Base-by-base conservation (phyloP, 164 flowering plant genomes). In the Malania oleifera region DNA sequence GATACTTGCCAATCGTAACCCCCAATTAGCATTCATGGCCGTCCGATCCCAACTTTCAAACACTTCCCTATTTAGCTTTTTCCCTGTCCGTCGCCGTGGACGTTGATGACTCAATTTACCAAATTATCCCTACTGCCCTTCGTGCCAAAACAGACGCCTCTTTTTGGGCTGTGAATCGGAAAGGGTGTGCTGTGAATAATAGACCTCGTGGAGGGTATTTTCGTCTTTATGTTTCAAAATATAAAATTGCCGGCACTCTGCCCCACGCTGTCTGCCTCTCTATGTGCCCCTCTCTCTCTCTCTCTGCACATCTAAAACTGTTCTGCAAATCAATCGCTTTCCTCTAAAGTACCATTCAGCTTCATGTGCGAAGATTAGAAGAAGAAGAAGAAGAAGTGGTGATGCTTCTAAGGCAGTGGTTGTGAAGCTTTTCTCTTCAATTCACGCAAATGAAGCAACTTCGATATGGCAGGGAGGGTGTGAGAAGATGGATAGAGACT, bases 211-310 rank as follows among this genome's bases (percentile, higher is more conserved):
- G 52, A n/a, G 71, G 71, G 56, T 12, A 61, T 27, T 65, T 24
- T 61, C 13, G 73, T 61, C 66, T 28, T 47, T 19, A 25, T 15
- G 15, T 31, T 11, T 51, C 29, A 37, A 63, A 54, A 38, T 28
- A 65, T 38, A 49, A 68, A 68, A 26, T 24, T 54, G 35, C 20
- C 31, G 63, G 72, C 82, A 63, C 79, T 29, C 75, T 70, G 71
- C 70, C 75, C 79, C 57, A 75, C 5, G 72, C 25, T 39, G 52
- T 27, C 27, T 54, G 65, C n/a, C n/a, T n/a, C n/a, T n/a, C n/a
- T n/a, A n/a, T n/a, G n/a, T 70, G 71, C 70, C 75, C 79, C 57
- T 72, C 5, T 70, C 25, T 39, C 56, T 27, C 27, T 54, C 62
- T 61, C 66, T 49, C 63, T 50, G 19, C 25, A 19, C 54, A 51